Percentiles rank a stretch among this genome's conserved stretches.
These are phyloP conservation scores for Aspergillus uvarum DNA, from an alignment of 2,329 filamentous ascomycete genomes.

Conservation along the genomic window DNA sequence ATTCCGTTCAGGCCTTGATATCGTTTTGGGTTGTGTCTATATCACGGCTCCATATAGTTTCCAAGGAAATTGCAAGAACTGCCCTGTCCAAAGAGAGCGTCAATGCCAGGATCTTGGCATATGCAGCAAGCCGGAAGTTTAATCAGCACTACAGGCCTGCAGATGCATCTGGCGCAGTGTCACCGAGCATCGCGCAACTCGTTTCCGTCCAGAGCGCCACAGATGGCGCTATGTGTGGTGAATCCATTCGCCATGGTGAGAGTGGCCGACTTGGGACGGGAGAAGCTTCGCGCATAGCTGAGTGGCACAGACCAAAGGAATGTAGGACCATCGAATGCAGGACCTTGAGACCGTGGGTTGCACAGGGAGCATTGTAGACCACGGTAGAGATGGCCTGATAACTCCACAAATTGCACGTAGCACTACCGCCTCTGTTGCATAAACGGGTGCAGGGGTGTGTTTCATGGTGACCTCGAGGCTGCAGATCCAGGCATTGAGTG, in stretches of 20 bases:
- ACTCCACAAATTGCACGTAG: not conserved
- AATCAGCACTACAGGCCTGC: conserved; percentile 3
- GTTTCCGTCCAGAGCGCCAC: not conserved
- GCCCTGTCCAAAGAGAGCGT: conserved; percentile 3
- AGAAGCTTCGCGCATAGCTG: not conserved
- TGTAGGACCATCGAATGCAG: not conserved
- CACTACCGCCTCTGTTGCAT: not conserved
- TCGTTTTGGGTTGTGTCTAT: not conserved
- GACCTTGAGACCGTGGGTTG: not conserved
- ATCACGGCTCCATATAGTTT: not conserved
- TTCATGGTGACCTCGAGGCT: not conserved
- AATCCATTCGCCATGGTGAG: not conserved
- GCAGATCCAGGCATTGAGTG: not conserved
- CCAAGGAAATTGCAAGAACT: conserved; percentile 1
- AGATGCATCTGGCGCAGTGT: not conserved
- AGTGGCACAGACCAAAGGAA: not conserved
- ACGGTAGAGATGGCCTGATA: not conserved
- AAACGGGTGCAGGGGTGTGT: not conserved
- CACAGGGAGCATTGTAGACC: not conserved
- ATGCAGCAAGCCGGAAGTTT: conserved; percentile 17
- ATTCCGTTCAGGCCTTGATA: not conserved
- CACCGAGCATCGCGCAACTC: not conserved
- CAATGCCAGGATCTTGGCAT: conserved; percentile 5
- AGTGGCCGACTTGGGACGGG: not conserved
- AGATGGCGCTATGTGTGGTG: not conserved